Base-by-base conservation (phyloP, 805 yeast genomes). In the Clavispora phyllophila region DNA sequence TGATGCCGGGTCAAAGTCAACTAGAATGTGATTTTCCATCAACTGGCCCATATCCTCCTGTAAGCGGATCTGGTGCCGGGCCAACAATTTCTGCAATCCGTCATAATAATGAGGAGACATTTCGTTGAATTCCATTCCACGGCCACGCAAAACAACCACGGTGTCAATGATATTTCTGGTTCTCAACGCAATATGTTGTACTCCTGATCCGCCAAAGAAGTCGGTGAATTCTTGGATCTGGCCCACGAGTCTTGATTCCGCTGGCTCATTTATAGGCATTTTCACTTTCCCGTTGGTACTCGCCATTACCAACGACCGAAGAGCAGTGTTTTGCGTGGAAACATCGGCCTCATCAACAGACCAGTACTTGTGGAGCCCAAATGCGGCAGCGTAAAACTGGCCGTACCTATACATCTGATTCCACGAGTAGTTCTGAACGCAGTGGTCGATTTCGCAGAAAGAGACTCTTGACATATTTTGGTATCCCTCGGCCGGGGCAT, bases 251-350 rank as follows among this genome's bases (percentile, higher is more conserved):
- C 66, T 58, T 1, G 90, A 87, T 38, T 67, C 58, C 0, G 88
- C 91, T 0, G 96, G 96, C 60, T 87, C 95, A 61, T 87, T 87
- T 39, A 87, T 76, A 13, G 96, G 95, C 79, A 87, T 81, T 59
- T 85, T 84, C 49, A 86, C 75, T 31, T 55, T 60, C 13, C 82
- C 86, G 50, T 81, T 76, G 12, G 71, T 65, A 7, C 85, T 78
- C 0, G 90, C 78, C 89, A 87, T 82, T 12, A 87, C 95, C 19
- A 80, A 76, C 10, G 95, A 83, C 42, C 76, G 71, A 43, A 87
- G 72, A 0, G 93, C 85, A 2, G 89, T 76, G 50, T 66, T 79
- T 41, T 76, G 79, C 0, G 96, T 86, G 39, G 74, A 71, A n/a
- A 87, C 76, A 49, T 82, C 85, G 37, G 68, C 70, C 48, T 87